Base-by-base conservation (phyloP, 2,329 filamentous ascomycete genomes). In the Fusarium sp. region DNA sequence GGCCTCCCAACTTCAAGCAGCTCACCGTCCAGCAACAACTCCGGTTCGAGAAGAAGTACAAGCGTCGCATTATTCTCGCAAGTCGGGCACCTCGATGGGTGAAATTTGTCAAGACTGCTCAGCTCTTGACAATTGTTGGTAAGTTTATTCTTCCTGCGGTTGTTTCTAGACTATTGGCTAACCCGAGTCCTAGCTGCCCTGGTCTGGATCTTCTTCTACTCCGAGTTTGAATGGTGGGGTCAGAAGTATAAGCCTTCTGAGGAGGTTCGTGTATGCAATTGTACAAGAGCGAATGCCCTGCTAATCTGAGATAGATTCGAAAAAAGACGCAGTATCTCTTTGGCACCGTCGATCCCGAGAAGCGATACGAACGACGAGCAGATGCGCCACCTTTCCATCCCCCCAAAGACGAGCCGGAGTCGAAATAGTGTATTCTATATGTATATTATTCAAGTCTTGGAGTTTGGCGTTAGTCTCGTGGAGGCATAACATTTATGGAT, bases 41-140 rank as follows among this genome's bases (percentile, higher is more conserved):
- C 77, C 86, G 89, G 42, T 90, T 93, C 72, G 92, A 95, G 83
- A 89, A 92, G 78, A 90, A 91, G 76, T 94, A 91, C 80, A 92
- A 93, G 80, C 85, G 92, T 53, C 86, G 92, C 55, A 80, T 91
- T 26, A 84, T 85, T 60, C 79, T 92, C 70, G 87, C 88, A 72
- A 87, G 86, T 75, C 84, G 85, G 39, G 82, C 89, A 23, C 91
- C 91, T 11, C 78, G 80, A 47, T 93, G 90, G 89, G 85, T 86
- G 41, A 92, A 90, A 77, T 84, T 81, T 63, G 82, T 91, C 57
- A 89, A 88, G 78, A 81, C 93, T 66, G 85, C 85, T 49, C 92
- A 93, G 79, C 86, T 89, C 13, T 80, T 80, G 24, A 86, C 83
- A 38, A 84, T 90, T 44, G 82, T 85, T 52, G 86, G 88, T 90